These are phyloP conservation scores for Tolypocladium cylindrosporum DNA, from an alignment of 2,329 filamentous ascomycete genomes.

Conservation along the genomic window DNA sequence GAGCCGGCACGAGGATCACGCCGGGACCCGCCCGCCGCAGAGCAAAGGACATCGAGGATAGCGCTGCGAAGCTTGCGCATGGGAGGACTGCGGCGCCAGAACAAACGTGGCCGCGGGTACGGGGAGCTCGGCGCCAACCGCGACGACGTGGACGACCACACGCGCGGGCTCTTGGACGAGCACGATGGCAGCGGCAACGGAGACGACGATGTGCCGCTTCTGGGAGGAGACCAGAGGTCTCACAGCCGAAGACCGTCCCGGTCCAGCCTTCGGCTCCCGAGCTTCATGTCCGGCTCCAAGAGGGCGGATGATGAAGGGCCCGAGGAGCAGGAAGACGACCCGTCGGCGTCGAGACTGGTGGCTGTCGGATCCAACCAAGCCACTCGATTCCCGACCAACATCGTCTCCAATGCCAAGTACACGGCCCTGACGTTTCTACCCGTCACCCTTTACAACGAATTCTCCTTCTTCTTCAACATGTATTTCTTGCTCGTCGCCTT, in stretches of 20 bases:
- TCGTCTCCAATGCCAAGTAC: constrained; percentile 96
- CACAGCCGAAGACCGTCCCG: constrained; percentile 19
- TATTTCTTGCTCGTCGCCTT: constrained; percentile 94
- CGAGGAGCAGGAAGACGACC: constrained; percentile 47
- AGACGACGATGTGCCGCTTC: constrained; percentile 63
- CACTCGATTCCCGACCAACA: constrained; percentile 75
- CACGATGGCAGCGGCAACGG: constrained; percentile 50
- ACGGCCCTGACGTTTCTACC: constrained; percentile 91
- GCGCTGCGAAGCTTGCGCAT: constrained; percentile 63
- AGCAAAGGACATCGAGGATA: constrained; percentile 48
- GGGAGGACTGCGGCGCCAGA: constrained; percentile 48
- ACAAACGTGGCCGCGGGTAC: constrained; percentile 45
- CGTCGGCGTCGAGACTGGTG: constrained; percentile 63
- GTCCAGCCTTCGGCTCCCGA: constrained; percentile 54
- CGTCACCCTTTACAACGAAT: constrained; percentile 93
- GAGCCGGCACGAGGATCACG: constrained; percentile 20
- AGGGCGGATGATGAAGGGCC: constrained; percentile 26
- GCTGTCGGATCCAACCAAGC: constrained; percentile 65
- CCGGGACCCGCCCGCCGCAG: constrained; percentile 17
- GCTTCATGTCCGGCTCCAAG: constrained; percentile 46
- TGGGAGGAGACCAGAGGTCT: constrained; percentile 32
- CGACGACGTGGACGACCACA: constrained; percentile 54
- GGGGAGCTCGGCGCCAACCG: constrained; percentile 49
- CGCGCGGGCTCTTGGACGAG: constrained; percentile 56
- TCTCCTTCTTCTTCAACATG: constrained; percentile 99